Evolutionary conservation across 164 flowering plant genomes (phyloP), one percentile per base, ranked within the genome.

Genomic region (Stephania yunnanensis): DNA sequence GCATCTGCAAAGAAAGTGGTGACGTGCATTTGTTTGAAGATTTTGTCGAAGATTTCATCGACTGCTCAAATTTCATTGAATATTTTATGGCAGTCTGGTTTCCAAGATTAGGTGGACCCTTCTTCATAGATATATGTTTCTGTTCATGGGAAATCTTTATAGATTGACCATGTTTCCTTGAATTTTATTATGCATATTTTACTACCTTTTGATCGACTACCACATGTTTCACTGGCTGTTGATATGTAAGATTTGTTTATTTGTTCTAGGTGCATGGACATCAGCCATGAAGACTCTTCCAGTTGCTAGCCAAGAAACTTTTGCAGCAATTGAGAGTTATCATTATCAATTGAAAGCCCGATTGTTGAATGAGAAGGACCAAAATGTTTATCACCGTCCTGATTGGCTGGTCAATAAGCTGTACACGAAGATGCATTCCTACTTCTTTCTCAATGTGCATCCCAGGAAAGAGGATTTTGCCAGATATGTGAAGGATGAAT

Each of bases 371-470:
- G 98, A 92, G 84, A 91, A 86, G 73, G 87, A 91, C 69, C 45
- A 80, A 66, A 69, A 45, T 74, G 91, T 88, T 48, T 96, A 89
- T 81, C 90, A 87, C 69, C 97, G 99, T 29, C 83, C 87, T 68
- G 98, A 94, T 87, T 96, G 99, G 99, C 80, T 94, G 75, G 91
- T 92, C 19, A 84, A 96, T 76, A 96, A 89, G 87, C 84, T 96
- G 84, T 87, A 82, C 45, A 92, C 92, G 17, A 89, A 89, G 85
- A 95, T 91, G 70, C 99, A 91, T 83, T 89, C 99, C 46, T 91
- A 87, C 76, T 92, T 92, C 78, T 96, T 97, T 97, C 94, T 96
- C 69, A 98, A 96, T 84, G 96, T 89, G 79, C 94, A 87, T 74
- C 75, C 91, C 1, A 90, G 81, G 19, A 92, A 87, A 74, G 92